phyloP scores from a whole-genome alignment of 768 basidiomycete species.

The Mycena polygramma region DNA sequence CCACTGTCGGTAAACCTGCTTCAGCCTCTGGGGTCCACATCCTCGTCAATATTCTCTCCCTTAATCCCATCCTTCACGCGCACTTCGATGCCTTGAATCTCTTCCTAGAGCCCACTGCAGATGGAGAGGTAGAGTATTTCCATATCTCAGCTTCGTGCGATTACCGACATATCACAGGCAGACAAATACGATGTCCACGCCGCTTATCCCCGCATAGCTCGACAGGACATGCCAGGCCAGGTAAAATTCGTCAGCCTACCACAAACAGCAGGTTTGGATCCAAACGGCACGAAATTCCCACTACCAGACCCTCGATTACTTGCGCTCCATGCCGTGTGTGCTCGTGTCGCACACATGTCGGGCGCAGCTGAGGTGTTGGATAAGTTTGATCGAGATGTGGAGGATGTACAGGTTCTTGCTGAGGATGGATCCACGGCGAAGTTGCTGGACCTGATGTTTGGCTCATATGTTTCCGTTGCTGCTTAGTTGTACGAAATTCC shows the following conservation, averaged over 20 bases:
- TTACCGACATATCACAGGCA: constrained; percentile 16
- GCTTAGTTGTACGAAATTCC: neutral
- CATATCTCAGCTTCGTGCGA: constrained; percentile 5
- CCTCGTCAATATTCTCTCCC: constrained; percentile 3
- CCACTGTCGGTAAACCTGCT: neutral
- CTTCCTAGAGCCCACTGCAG: constrained; percentile 13
- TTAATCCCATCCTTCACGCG: neutral
- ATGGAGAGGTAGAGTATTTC: constrained; percentile 11
- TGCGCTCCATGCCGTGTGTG: constrained; percentile 41
- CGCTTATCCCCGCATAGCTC: constrained; percentile 4
- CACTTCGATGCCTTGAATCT: neutral
- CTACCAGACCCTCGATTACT: constrained; percentile 34
- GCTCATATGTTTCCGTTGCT: neutral
- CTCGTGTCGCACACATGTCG: constrained; percentile 43
- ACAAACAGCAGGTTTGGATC: neutral
- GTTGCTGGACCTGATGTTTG: neutral
- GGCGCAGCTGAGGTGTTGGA: constrained; percentile 35
- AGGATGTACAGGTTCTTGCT: constrained; percentile 1
- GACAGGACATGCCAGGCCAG: constrained; percentile 4
- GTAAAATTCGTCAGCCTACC: constrained; percentile 5
- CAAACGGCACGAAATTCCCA: constrained; percentile 24
- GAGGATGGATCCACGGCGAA: neutral
- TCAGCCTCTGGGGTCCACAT: constrained; percentile 1
- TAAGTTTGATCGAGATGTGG: constrained; percentile 18
- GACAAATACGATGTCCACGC: constrained; percentile 15